Evolutionary conservation across 495 filamentous ascomycete species (phyloP).

Genomic region (Immersiella caudata): DNA sequence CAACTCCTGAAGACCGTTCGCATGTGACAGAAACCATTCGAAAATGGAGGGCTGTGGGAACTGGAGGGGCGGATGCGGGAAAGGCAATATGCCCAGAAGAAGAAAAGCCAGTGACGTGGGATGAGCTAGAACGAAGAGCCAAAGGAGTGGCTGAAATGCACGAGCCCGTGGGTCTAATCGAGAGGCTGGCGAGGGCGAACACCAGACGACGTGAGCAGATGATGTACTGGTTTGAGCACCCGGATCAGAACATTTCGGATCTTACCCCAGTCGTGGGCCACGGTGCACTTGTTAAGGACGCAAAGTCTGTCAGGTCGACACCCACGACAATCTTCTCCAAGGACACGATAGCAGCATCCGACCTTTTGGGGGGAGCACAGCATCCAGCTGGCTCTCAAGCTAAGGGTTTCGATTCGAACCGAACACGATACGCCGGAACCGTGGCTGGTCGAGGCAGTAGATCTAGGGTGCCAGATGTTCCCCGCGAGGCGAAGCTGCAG

Average conservation of each 20-base stretch:
- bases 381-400: background rate
- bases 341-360: background rate
- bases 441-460: background rate
- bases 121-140: background rate
- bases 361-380: background rate
- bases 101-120: background rate
- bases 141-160: background rate
- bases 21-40: background rate
- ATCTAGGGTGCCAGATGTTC: background rate
- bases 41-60: no score
- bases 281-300: background rate
- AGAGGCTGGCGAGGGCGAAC: conserved; percentile 15
- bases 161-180: background rate
- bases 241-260: background rate
- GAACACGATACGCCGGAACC: conserved; percentile 3
- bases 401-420: background rate
- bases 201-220: conserved; percentile 13
- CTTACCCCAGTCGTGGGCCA: background rate
- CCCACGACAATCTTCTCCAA: background rate
- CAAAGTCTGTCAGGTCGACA: background rate
- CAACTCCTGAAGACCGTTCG: background rate
- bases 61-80: background rate
- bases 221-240: conserved; percentile 10
- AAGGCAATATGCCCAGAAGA: background rate
- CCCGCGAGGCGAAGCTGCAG: background rate